Evolutionary conservation across 176 grass and related monocot genomes (phyloP).

Genomic region (Musa troglodytarum): DNA sequence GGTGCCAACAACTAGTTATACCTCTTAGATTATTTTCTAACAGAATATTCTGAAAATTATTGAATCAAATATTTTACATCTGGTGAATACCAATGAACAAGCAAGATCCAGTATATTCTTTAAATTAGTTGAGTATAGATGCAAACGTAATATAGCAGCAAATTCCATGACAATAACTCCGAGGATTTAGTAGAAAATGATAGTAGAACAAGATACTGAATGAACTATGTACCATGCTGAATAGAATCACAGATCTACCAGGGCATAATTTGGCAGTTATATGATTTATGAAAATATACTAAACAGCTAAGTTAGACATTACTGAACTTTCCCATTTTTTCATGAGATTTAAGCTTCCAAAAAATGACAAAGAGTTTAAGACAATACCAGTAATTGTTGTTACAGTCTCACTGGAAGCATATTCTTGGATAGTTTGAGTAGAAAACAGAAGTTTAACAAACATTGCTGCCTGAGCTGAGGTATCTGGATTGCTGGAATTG

Average conservation of each 20-base stretch:
- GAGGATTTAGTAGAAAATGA: too few species aligned
- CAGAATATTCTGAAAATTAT: not conserved
- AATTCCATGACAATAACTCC: too few species aligned
- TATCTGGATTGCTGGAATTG: conserved; percentile 98
- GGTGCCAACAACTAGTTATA: not conserved
- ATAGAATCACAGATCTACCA: not conserved
- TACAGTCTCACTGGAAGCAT: conserved; percentile 96
- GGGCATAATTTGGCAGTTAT: not conserved
- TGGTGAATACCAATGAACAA: not conserved
- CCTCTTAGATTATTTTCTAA: not conserved
- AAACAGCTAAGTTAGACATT: not conserved
- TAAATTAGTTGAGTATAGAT: too few species aligned
- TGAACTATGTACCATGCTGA: not conserved
- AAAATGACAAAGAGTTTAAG: conserved; percentile 6
- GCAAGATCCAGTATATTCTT: too few species aligned
- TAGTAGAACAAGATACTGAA: too few species aligned
- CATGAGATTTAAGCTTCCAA: too few species aligned
- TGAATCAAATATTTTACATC: not conserved
- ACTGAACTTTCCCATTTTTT: not conserved
- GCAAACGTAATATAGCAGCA: too few species aligned
- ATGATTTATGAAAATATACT: not conserved
- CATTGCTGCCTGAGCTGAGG: conserved; percentile 97
- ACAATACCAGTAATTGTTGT: conserved; percentile 89
- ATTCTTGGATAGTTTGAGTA: conserved; percentile 98
- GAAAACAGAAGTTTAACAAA: conserved; percentile 97